Base-by-base conservation (phyloP, 148 eudicot species). In the Linanthus parryae region DNA sequence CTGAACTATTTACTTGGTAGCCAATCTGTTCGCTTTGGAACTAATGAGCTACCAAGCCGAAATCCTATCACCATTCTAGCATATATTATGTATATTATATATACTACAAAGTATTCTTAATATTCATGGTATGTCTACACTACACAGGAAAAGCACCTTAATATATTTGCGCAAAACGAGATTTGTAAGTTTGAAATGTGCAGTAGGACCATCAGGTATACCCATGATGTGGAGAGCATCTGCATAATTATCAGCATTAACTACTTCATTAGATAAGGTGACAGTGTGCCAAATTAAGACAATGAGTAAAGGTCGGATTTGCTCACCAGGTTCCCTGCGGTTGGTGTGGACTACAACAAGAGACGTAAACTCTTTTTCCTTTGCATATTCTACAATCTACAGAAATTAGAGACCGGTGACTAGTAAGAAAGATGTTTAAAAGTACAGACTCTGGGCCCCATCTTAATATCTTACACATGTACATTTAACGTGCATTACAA, bases 171-270 rank as follows among this genome's bases (percentile, higher is more conserved):
- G 81, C 56, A 91, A 67, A 52, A 77, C 78, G 65, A 91, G 94
- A 31, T 63, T 86, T 34, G 95, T 75, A 25, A 91, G 90, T 67
- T 91, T 91, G 70, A 91, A 91, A 68, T 91, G 98, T 0, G 98
- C 98, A 5, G 98, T 91, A 48, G 98, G 98, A 52, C 98, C 98
- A 69, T 85, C 79, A 68, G 98, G 98, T 56, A 91, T 73, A 26
- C 80, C 94, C 46, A 87, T 73, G 25, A 91, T 35, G 21, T 83
- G 52, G 27, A 91, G 87, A 65, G 90, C 98, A 77, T 91, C 95
- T 91, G 53, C 52, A 71, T n/a, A 60, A 57, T 17, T 11, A 34
- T 12, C 48, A 62, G 23, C 52, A 47, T 14, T 29, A 48, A 26
- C 33, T 20, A 18, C 28, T 18, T 5, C 45, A 19, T 51, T 17